Base-by-base conservation (phyloP, 768 basidiomycete genomes). In the Tricholoma flavovirens region DNA sequence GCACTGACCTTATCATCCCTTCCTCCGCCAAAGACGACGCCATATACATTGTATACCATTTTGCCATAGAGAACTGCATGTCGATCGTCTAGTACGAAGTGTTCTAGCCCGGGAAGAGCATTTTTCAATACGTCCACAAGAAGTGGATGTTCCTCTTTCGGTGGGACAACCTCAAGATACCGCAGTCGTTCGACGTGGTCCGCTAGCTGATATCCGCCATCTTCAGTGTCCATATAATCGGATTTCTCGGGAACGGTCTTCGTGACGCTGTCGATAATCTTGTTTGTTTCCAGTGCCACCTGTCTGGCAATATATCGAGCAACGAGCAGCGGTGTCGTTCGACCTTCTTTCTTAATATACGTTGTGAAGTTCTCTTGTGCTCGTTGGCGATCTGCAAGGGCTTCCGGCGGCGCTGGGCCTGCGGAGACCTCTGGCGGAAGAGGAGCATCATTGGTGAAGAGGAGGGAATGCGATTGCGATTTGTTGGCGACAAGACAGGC, bases 101-200 rank as follows among this genome's bases (percentile, higher is more conserved):
- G 77, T 60, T 91, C 87, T 57, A 93, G 66, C 17, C 88, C 90
- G 10, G 85, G 86, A 43, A 92, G 69, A 2, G 86, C 85, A 32
- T 75, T 71, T 48, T 77, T 71, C 52, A 93, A 66, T 17, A 92
- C 77, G 15, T 76, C 70, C 26, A 75, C 68, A 42, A 91, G 65
- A 14, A 86, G 59, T 21, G 74, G 67, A 17, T 73, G 67, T 59
- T 86, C 85, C 48, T 81, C 77, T 21, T 75, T 69, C 14, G 76
- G 65, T 1, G 79, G 71, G 11, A 67, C 60, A n/a, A 82, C 64
- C 42, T 88, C 84, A 21, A 88, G 69, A 65, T 79, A 90, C 53
- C 88, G 77, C 62, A 91, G 70, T 24, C 90, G 77, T 62, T 93
- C 91, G 11, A 90, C 69, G 63, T 93, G 89, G 61, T 93, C 90